These are phyloP conservation scores for Termitomyces sp. DNA, from an alignment of 768 basidiomycete species.

Conservation along the genomic window DNA sequence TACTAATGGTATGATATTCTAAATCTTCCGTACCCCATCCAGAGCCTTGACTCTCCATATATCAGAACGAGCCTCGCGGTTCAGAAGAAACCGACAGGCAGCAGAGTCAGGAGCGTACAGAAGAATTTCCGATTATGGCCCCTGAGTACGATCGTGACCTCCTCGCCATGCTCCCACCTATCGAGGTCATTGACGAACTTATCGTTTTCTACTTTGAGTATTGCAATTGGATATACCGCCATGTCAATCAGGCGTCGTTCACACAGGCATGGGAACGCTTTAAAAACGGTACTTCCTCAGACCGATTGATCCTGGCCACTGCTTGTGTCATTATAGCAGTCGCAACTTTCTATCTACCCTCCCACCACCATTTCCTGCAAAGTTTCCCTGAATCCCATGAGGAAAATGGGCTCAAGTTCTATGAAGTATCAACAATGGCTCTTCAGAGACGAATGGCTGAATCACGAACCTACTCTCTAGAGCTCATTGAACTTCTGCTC, in stretches of 20 bases:
- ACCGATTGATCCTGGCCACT: slow-evolving; percentile 68
- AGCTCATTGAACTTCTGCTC: slow-evolving; percentile 73
- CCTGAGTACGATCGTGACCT: slow-evolving; percentile 73
- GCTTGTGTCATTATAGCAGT: slow-evolving; percentile 75
- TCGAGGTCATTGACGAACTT: slow-evolving; percentile 69
- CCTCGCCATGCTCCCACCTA: slow-evolving; percentile 57
- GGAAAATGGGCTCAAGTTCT: slow-evolving; percentile 63
- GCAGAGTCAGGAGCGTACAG: slow-evolving; percentile 44
- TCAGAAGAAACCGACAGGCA: slow-evolving; percentile 55
- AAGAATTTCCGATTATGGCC: slow-evolving; percentile 38
- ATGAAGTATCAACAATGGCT: slow-evolving; percentile 63
- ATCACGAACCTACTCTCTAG: slow-evolving; percentile 58
- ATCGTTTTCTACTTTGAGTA: slow-evolving; percentile 79
- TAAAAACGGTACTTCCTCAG: slow-evolving; percentile 61
- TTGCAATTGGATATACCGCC: slow-evolving; percentile 85
- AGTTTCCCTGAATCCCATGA: slow-evolving; percentile 48
- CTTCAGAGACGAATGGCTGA: slow-evolving; percentile 62
- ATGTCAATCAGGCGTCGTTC: slow-evolving; percentile 66
- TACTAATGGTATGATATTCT: slow-evolving; percentile 49
- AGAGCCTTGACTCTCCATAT: slow-evolving; percentile 14
- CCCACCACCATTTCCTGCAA: slow-evolving; percentile 58
- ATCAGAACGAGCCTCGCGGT: slow-evolving; percentile 41
- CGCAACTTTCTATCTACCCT: slow-evolving; percentile 68
- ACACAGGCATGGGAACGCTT: slow-evolving; percentile 67
- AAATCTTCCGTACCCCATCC: slow-evolving; percentile 8